Conservation (phyloP, 306 rosid species). For the Rosa chinensis region DNA sequence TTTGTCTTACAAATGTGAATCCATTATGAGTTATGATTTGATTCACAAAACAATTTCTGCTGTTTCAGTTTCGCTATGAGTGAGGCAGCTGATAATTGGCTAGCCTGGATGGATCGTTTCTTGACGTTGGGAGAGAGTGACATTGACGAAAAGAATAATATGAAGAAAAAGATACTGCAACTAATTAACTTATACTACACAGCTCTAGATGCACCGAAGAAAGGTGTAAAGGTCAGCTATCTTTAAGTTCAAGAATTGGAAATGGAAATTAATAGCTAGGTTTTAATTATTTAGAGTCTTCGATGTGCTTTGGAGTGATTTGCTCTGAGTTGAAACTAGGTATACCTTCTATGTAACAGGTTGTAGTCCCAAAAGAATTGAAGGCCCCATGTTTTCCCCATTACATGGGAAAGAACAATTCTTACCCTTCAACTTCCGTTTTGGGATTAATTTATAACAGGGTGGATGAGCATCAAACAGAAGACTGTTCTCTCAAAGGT, state of each 20-base stretch:
- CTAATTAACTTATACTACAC: slow-evolving; percentile 61
- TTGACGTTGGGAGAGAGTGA: slow-evolving; percentile 36
- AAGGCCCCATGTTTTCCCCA: slow-evolving; percentile 51
- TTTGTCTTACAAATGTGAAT: neutral
- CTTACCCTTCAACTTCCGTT: slow-evolving; percentile 57
- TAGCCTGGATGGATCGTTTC: slow-evolving; percentile 64
- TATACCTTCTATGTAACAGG: slow-evolving; percentile 32
- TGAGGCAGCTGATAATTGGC: slow-evolving; percentile 67
- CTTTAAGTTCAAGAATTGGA: neutral
- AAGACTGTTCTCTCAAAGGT: slow-evolving; percentile 23
- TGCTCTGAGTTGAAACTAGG: slow-evolving; percentile 1
- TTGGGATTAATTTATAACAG: slow-evolving; percentile 63
- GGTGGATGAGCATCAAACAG: slow-evolving; percentile 38
- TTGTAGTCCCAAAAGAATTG: slow-evolving; percentile 50
- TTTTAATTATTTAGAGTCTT: neutral
- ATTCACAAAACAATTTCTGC: slow-evolving; percentile 15
- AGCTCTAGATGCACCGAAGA: slow-evolving; percentile 78
- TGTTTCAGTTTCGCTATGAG: slow-evolving; percentile 45
- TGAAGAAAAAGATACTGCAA: slow-evolving; percentile 44
- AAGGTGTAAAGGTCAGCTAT: slow-evolving; percentile 70
- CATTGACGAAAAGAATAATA: slow-evolving; percentile 27
- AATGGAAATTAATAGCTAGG: neutral
- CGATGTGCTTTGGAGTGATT: neutral
- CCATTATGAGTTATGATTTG: slow-evolving; percentile 1
- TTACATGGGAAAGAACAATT: slow-evolving; percentile 50